Evolutionary conservation across 1,139 yeast species (phyloP), one percentile per base, ranked within the genome.

Genomic region (Candida sanyaensis): DNA sequence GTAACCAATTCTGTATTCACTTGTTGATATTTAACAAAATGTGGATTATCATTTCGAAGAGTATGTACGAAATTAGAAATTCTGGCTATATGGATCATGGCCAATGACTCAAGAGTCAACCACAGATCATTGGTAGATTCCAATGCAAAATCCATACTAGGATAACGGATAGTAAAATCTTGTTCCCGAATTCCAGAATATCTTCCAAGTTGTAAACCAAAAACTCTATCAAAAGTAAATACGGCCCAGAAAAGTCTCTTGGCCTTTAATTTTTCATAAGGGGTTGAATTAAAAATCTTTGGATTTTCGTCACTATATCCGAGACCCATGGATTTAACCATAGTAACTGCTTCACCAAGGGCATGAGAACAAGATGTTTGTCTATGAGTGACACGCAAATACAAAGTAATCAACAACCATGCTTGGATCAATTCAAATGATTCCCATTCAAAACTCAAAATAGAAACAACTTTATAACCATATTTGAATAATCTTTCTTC

Each of bases 381-480:
- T 44, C 87, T 69, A 55, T 83, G 84, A 33, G 81, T 66, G 2
- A 79, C 65, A 39, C 90, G 66, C 37, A 84, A 63, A 56, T 83
- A 84, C 21, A 83, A 56, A 0, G 83, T 63, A 29, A 81, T 72
- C 28, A 84, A 62, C 11, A 83, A 62, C 86, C 88, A 83, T 37
- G 82, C 74, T 59, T 84, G 90, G 34, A 83, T 75, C 53, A 84
- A 69, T 59, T 84, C 90, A 50, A 80, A 75, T 21, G 84, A 76
- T 58, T 83, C 87, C 88, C 88, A 84, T 60, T 84, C 87, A 60
- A 83, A 83, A 41, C 83, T 71, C 42, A 84, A 65, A 13, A 75
- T 71, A 21, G 72, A 66, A 6, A 83, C 66, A 10, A 83, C 75
- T 24, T 66, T 61, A 59, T 78, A 67, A 5, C 80, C 75, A 50